These are phyloP conservation scores for Prunus mira DNA, from an alignment of 306 rosid genomes.

Conservation along the genomic window DNA sequence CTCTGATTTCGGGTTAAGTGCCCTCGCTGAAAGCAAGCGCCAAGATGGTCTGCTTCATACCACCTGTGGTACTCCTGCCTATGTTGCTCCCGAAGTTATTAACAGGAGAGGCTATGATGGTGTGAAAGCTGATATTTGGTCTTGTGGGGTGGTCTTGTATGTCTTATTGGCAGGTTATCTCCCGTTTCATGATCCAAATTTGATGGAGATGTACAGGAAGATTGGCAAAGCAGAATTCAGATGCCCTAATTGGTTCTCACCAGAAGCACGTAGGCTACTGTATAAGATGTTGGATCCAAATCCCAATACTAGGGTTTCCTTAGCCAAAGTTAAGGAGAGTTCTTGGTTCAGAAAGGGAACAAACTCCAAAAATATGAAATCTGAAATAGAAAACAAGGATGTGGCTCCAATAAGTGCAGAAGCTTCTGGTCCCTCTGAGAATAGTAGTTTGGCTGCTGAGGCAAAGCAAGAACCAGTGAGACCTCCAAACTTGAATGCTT, in stretches of 20 bases:
- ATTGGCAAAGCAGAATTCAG: conserved; percentile 62
- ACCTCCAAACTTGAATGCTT: conserved; percentile 68
- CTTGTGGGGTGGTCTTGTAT: conserved; percentile 84
- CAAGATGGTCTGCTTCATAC: conserved; percentile 76
- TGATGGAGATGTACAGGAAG: conserved; percentile 85
- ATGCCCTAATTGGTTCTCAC: conserved; percentile 72
- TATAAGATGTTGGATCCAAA: conserved; percentile 63
- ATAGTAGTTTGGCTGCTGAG: conserved; percentile 31
- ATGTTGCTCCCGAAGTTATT: conserved; percentile 91
- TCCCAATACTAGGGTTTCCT: conserved; percentile 56
- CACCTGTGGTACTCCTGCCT: conserved; percentile 93
- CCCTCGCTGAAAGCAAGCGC: conserved; percentile 53
- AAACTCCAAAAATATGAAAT: conserved; percentile 24
- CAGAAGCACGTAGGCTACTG: conserved; percentile 54
- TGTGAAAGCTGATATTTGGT: conserved; percentile 90
- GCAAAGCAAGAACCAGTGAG: conserved; percentile 38
- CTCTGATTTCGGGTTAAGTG: conserved; percentile 91
- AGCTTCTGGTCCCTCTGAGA: conserved; percentile 30
- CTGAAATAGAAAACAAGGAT: conserved; percentile 22
- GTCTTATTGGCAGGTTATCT: conserved; percentile 88
- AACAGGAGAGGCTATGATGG: conserved; percentile 85
- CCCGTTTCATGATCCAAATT: conserved; percentile 78
- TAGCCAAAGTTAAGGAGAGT: conserved; percentile 52
- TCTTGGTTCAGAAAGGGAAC: conserved; percentile 64
- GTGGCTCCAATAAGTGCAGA: conserved; percentile 26